These are phyloP conservation scores for Zoysia japonica DNA, from an alignment of 176 grass and related monocot genomes.

Conservation along the genomic window DNA sequence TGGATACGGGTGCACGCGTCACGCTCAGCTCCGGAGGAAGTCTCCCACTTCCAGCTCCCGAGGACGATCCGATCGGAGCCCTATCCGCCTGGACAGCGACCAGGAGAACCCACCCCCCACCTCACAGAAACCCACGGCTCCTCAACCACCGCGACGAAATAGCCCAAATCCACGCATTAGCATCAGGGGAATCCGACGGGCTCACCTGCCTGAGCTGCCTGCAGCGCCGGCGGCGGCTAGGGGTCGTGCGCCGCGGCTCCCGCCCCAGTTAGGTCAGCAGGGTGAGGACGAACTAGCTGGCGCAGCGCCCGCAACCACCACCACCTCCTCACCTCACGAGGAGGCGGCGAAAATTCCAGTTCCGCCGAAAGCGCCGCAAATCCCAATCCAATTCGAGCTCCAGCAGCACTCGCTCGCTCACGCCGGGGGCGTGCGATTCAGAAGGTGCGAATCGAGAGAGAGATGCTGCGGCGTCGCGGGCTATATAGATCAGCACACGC, in stretches of 20 bases:
- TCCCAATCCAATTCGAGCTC: constrained; percentile 32
- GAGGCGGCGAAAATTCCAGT: background rate
- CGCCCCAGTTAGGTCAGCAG: constrained; percentile 29
- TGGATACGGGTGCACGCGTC: constrained; percentile 24
- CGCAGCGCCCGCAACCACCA: background rate
- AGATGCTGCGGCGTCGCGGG: constrained; percentile 32
- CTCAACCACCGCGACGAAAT: constrained; percentile 30
- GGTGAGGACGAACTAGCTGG: background rate
- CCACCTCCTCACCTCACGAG: background rate
- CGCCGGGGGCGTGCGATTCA: background rate
- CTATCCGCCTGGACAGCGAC: background rate
- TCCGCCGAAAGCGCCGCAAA: background rate
- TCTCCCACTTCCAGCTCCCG: constrained; percentile 39
- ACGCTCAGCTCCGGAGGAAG: background rate
- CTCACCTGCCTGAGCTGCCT: constrained; percentile 44
- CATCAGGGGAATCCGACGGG: constrained; percentile 23
- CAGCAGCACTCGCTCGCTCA: background rate
- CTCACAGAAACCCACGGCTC: constrained; percentile 13
- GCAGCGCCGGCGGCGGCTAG: background rate
- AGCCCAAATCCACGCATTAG: constrained; percentile 22
- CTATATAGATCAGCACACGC: constrained; percentile 40
- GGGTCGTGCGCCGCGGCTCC: background rate
- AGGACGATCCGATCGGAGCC: constrained; percentile 43
- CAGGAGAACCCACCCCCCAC: constrained; percentile 5
- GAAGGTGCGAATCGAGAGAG: constrained; percentile 12